Percentiles rank a stretch among this genome's conserved stretches.
phyloP scores from a whole-genome alignment of 257 asterid genomes.

The Solanum tarijense region DNA sequence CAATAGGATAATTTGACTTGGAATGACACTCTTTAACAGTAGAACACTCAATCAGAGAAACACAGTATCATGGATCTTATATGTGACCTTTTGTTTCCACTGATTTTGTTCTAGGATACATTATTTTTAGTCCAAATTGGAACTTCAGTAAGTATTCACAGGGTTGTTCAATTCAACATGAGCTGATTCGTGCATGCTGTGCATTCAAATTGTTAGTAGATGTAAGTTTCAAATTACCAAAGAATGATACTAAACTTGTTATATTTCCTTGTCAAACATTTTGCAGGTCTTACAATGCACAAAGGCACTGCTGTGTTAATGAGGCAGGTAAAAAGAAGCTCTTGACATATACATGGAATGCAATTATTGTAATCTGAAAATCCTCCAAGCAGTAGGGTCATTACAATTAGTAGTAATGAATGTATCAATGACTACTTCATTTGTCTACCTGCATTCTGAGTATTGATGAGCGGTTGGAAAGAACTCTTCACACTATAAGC shows the following conservation, averaged over 20 bases:
- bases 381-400: neutral
- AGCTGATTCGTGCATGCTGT: neutral
- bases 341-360: neutral
- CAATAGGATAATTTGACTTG: neutral
- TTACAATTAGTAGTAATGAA: neutral
- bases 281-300: neutral
- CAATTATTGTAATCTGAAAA: neutral
- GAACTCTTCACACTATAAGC: slow-evolving; percentile 11
- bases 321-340: neutral
- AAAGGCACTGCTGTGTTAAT: neutral
- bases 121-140: neutral
- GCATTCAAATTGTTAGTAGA: neutral
- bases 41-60: neutral
- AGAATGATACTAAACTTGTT: neutral
- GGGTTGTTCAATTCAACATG: neutral
- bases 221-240: neutral
- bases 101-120: neutral
- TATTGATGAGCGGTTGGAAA: neutral
- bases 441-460: slow-evolving; percentile 12
- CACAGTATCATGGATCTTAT: neutral
- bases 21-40: neutral
- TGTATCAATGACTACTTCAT: neutral
- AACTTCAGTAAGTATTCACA: neutral
- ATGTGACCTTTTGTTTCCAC: neutral
- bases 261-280: neutral